Evolutionary conservation across 2,329 filamentous ascomycete genomes (phyloP).

Genomic region (Paecilomyces sp.): DNA sequence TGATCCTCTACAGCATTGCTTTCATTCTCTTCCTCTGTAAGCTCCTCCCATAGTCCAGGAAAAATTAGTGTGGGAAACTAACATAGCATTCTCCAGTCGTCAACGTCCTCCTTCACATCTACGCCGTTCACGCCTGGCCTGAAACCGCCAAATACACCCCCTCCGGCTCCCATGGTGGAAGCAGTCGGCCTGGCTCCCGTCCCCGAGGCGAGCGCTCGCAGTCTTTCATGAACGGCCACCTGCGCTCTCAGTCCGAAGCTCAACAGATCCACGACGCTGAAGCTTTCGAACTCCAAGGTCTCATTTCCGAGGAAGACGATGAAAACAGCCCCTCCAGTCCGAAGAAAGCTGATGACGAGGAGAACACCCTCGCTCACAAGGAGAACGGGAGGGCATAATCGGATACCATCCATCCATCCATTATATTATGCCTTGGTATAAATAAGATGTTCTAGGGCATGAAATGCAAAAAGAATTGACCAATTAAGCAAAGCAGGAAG

Average conservation of each 20-base stretch:
- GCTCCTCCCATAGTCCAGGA: slow-evolving; percentile 13
- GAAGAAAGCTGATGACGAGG: slow-evolving; percentile 24
- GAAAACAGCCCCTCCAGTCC: slow-evolving; percentile 28
- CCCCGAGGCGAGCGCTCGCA: neutral
- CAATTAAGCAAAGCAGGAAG: neutral
- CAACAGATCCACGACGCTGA: slow-evolving; percentile 69
- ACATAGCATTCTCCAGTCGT: slow-evolving; percentile 45
- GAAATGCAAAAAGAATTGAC: neutral
- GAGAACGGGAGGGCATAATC: slow-evolving; percentile 2
- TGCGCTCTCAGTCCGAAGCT: slow-evolving; percentile 27
- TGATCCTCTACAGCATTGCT: slow-evolving; percentile 84
- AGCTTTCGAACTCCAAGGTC: slow-evolving; percentile 85
- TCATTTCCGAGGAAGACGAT: slow-evolving; percentile 84
- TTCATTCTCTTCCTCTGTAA: slow-evolving; percentile 83
- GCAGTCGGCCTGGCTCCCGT: neutral
- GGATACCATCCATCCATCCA: too few species aligned
- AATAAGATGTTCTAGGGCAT: neutral
- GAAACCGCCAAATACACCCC: slow-evolving; percentile 18
- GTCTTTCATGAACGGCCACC: slow-evolving; percentile 37
- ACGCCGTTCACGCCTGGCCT: slow-evolving; percentile 58
- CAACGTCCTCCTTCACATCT: slow-evolving; percentile 78
- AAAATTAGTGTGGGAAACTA: slow-evolving; percentile 6
- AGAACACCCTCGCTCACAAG: slow-evolving; percentile 16
- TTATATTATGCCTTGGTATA: neutral
- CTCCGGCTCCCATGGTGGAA: slow-evolving; percentile 1